Percentiles rank a stretch among this genome's conserved stretches.
Conservation (phyloP, 139 green algal species). For the Edaphochlamys debaryana region DNA sequence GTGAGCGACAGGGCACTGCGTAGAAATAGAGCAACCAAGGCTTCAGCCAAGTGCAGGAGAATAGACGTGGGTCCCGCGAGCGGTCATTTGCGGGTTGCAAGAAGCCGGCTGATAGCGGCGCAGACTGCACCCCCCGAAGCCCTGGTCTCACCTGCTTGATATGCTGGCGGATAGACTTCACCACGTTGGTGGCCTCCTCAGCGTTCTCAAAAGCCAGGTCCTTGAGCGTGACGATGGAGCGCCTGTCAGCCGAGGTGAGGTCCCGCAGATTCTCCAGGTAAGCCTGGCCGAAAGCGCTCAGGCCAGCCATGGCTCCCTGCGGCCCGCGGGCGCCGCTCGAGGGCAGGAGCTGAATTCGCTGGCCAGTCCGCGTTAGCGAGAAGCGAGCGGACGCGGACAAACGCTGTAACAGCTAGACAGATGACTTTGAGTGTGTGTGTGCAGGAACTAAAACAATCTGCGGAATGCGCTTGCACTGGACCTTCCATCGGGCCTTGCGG, state of each 20-base stretch:
- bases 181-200: conserved; percentile 23
- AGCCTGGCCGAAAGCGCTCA: conserved; percentile 23
- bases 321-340: no score
- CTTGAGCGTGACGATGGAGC: conserved; percentile 44
- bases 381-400: no score
- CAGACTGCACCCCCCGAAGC: no score
- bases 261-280: conserved; percentile 43
- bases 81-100: neutral
- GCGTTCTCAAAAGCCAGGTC: conserved; percentile 49
- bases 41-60: no score
- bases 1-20: conserved; percentile 14
- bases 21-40: neutral
- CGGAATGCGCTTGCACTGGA: no score
- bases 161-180: conserved; percentile 31
- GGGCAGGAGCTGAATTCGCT: no score
- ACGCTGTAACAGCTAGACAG: no score
- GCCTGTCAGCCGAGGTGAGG: conserved; percentile 26
- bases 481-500: no score
- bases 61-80: no score
- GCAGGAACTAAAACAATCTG: no score
- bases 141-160: conserved; percentile 32
- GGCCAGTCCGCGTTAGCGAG: no score
- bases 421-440: no score
- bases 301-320: conserved; percentile 1
- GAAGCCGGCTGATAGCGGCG: neutral